Conservation (phyloP, 1,139 yeast species). For the Pichia terricola region DNA sequence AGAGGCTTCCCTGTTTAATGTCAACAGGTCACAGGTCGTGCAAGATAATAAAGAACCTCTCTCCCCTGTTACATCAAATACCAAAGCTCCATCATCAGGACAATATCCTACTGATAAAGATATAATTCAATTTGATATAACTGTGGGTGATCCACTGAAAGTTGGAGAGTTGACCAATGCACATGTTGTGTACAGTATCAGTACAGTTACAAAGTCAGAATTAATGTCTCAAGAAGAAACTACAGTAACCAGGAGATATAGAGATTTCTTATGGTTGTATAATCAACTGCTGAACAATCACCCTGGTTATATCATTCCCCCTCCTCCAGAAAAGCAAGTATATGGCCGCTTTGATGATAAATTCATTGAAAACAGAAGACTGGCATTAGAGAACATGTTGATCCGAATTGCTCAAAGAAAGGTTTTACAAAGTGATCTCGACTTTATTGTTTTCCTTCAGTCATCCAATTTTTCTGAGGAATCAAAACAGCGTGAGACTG, state of each 20-base stretch:
- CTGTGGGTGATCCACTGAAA: slow-evolving; percentile 85
- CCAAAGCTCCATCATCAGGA: background rate
- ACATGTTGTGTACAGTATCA: slow-evolving; percentile 79
- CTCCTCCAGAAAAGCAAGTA: slow-evolving; percentile 94
- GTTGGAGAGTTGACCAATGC: slow-evolving; percentile 86
- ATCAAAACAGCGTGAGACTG: slow-evolving; percentile 49
- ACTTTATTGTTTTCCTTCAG: slow-evolving; percentile 68
- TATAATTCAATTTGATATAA: slow-evolving; percentile 40
- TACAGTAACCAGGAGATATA: slow-evolving; percentile 24
- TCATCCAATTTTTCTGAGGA: slow-evolving; percentile 62
- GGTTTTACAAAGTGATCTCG: slow-evolving; percentile 56
- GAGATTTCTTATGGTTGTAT: slow-evolving; percentile 54
- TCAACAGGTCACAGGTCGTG: slow-evolving; percentile 8
- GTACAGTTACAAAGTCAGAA: slow-evolving; percentile 41
- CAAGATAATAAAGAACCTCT: background rate
- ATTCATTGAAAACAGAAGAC: slow-evolving; percentile 77
- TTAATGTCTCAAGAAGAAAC: slow-evolving; percentile 18
- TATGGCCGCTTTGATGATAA: slow-evolving; percentile 78
- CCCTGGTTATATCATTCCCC: slow-evolving; percentile 88
- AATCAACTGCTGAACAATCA: slow-evolving; percentile 79
- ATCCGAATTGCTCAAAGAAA: slow-evolving; percentile 52
- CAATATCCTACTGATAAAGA: slow-evolving; percentile 18
- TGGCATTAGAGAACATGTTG: slow-evolving; percentile 85
- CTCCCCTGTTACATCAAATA: slow-evolving; percentile 1
- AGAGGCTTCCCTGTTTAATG: slow-evolving; percentile 34